These are phyloP conservation scores for Beauveria scarabaeidicola DNA, from an alignment of 2,329 filamentous ascomycete species.

Conservation along the genomic window DNA sequence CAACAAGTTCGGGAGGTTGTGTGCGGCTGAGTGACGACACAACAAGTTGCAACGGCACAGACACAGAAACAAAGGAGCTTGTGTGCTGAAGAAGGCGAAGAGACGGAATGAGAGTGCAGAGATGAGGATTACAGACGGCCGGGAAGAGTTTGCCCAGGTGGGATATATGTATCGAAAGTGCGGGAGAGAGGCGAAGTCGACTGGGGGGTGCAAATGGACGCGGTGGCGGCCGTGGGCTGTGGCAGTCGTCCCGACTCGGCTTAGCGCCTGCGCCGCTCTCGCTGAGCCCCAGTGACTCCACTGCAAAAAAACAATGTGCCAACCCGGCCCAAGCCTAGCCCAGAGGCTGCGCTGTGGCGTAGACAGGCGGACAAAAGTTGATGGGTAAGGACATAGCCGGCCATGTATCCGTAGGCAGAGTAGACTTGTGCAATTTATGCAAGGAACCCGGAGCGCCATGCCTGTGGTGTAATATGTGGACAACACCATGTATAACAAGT, in stretches of 20 bases:
- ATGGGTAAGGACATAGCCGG: no score
- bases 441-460: neutral
- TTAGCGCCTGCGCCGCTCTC: constrained; percentile 7
- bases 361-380: neutral
- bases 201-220: neutral
- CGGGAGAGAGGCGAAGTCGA: constrained; percentile 6
- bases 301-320: neutral
- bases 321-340: neutral
- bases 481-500: no score
- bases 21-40: neutral
- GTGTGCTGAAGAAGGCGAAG: neutral
- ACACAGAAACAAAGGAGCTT: neutral
- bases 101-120: neutral
- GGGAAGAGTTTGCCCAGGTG: neutral
- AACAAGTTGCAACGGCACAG: neutral
- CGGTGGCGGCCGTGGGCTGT: constrained; percentile 1
- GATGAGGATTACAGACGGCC: neutral
- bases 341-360: neutral
- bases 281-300: neutral
- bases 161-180: constrained; percentile 8
- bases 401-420: no score
- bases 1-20: neutral
- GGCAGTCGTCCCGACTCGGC: neutral
- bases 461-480: no score
- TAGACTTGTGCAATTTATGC: constrained; percentile 5